phyloP scores from a whole-genome alignment of 495 filamentous ascomycete genomes.

The Lophiotrema nucula region DNA sequence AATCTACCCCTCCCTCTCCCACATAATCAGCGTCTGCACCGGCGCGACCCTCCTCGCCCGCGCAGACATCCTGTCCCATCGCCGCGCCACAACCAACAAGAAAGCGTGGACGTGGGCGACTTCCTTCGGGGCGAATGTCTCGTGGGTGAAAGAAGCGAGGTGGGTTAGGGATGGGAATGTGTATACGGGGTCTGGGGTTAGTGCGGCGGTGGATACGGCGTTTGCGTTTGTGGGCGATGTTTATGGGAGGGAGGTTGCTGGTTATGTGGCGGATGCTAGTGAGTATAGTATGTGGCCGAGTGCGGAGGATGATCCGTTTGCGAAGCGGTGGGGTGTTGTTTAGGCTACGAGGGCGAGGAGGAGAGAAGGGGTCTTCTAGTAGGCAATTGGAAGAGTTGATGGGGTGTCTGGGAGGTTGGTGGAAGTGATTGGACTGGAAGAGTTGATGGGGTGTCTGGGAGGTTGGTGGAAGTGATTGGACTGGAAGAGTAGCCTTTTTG shows the following conservation, averaged over 20 bases:
- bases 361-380: too few species aligned
- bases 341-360: too few species aligned
- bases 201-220: conserved; percentile 62
- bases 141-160: conserved; percentile 60
- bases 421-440: too few species aligned
- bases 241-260: conserved; percentile 43
- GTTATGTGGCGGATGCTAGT: conserved; percentile 25
- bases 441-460: too few species aligned
- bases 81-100: conserved; percentile 31
- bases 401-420: too few species aligned
- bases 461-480: too few species aligned
- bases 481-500: too few species aligned
- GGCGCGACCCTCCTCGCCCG: conserved; percentile 22
- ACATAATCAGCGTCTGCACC: conserved; percentile 43
- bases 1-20: conserved; percentile 44
- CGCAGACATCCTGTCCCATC: conserved; percentile 22
- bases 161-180: conserved; percentile 67
- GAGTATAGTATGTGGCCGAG: conserved; percentile 42
- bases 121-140: conserved; percentile 46
- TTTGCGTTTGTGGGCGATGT: conserved; percentile 51
- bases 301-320: conserved; percentile 43
- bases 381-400: too few species aligned
- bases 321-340: conserved; percentile 25
- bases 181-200: conserved; percentile 63
- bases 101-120: conserved; percentile 34